A percentile compares a stretch with the other conserved stretches of the same genome.
These are phyloP conservation scores for Excoecaria cochinchinensis DNA, from an alignment of 345 rosid species.

Conservation along the genomic window DNA sequence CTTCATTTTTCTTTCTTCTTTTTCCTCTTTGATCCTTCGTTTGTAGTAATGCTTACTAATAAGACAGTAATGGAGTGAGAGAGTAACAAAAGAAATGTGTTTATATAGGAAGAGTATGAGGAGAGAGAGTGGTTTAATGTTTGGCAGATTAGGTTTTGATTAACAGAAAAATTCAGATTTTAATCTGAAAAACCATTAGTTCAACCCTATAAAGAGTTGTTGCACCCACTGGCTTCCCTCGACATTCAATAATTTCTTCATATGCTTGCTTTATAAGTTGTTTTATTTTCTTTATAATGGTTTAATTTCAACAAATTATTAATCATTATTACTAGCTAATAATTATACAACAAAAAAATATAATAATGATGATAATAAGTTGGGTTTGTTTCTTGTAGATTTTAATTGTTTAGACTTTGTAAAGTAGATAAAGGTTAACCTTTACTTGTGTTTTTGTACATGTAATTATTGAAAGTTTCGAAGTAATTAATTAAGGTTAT, in stretches of 20 bases:
- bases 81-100: neutral
- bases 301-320: slow-evolving; percentile 17
- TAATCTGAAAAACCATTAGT: slow-evolving; percentile 18
- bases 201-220: slow-evolving; percentile 48
- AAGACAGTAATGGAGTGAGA: slow-evolving; percentile 9
- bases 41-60: neutral
- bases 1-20: slow-evolving; percentile 16
- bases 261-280: slow-evolving; percentile 46
- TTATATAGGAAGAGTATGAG: slow-evolving; percentile 33
- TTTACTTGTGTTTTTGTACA: neutral
- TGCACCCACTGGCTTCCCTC: slow-evolving; percentile 57
- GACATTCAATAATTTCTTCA: slow-evolving; percentile 14
- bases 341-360: no score
- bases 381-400: neutral
- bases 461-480: neutral
- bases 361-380: no score
- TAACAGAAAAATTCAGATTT: slow-evolving; percentile 21
- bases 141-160: slow-evolving; percentile 71
- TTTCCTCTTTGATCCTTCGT: neutral
- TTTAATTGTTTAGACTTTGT: neutral
- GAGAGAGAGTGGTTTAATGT: slow-evolving; percentile 33
- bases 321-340: slow-evolving; percentile 6
- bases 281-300: slow-evolving; percentile 1
- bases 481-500: neutral
- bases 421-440: neutral